Base-by-base conservation (phyloP, 495 filamentous ascomycete genomes). In the Penicillium cosmopolitanum region DNA sequence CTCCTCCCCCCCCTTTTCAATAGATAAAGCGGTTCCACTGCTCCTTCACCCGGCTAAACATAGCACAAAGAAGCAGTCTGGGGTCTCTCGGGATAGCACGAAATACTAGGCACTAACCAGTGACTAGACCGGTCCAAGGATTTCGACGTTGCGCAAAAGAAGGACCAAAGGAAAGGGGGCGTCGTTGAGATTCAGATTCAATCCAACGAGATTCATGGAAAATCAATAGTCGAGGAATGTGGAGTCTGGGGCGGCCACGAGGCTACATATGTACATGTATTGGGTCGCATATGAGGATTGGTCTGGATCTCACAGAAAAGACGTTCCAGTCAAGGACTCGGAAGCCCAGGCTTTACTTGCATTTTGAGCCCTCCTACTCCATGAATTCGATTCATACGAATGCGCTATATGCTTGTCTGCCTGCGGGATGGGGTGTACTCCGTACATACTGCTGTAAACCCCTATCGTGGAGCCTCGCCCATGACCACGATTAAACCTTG, bases 191-290 rank as follows among this genome's bases (percentile, higher is more conserved):
- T 43, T 15, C 16, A 18, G 16, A 43, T 43, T 18, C 40, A 50
- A 33, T 50, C 47, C 38, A 51, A 66, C 35, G 34, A 60, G 55
- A 48, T 50, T n/a, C 38, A 44, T 51, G 28, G 23, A 55, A 60
- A 53, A 36, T 58, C 59, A 51, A 61, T 66, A 61, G 66, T 65
- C 34, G 11, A 35, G 53, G 53, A 52, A 56, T 51, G 67, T 69
- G 65, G 67, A 63, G 65, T 67, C 57, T 56, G 52, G 56, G 56
- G 61, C 11, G 51, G 57, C 56, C 65, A 67, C 67, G 62, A 67
- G 62, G 59, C 34, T 51, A 21, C 21, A 21, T 21, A 21, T 21
- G 21, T 21, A 21, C 21, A 33, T 53, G 51, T 40, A 48, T 8
- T 43, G 13, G 9, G 40, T 43, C 16, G 40, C 16, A 43, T 18